These are phyloP conservation scores for Scedosporium boydii DNA, from an alignment of 2,329 filamentous ascomycete genomes.

Conservation along the genomic window DNA sequence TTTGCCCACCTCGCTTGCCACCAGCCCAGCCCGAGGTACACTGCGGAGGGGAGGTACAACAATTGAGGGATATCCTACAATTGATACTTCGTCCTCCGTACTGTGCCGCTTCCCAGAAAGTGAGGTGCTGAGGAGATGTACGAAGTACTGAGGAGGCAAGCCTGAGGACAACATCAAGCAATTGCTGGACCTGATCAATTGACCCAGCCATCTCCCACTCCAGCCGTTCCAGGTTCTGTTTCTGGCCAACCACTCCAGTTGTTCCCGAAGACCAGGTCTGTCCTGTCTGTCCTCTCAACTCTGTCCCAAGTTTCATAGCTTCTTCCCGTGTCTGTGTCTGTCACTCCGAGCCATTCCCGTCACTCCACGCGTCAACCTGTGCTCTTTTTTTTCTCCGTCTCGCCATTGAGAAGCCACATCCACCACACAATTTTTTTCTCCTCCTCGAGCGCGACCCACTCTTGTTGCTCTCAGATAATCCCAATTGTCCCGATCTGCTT, in stretches of 20 bases:
- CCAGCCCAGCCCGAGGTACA: no score
- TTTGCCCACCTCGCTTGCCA: no score
- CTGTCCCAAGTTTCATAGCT: background rate
- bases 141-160: no score
- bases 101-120: no score
- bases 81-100: no score
- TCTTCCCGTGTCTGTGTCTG: background rate
- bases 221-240: background rate
- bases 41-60: no score
- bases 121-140: no score
- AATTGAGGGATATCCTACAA: no score
- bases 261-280: background rate
- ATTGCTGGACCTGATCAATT: no score
- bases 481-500: background rate
- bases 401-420: background rate
- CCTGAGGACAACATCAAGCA: no score
- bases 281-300: background rate
- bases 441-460: background rate
- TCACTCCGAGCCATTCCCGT: background rate
- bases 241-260: background rate
- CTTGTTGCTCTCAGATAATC: background rate
- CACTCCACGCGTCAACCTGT: background rate
- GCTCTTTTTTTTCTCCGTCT: background rate
- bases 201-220: background rate
- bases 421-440: slow-evolving; percentile 1